A percentile compares a stretch with the other conserved stretches of the same genome.
phyloP scores from a whole-genome alignment of 768 basidiomycete species.

The Tylopilus subfusipes region DNA sequence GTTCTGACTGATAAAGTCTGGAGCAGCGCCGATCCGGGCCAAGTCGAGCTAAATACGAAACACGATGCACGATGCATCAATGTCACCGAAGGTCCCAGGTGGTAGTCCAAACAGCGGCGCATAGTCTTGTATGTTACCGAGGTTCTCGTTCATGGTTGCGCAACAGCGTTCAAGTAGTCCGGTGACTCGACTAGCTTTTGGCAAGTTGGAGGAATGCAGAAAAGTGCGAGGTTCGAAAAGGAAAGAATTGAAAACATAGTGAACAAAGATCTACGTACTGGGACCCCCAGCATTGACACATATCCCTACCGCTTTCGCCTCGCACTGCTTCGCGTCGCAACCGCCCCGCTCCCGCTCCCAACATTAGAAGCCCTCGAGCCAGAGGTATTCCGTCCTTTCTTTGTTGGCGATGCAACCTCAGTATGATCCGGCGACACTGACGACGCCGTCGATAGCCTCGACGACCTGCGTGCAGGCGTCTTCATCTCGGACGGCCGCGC shows the following conservation, averaged over 20 bases:
- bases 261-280: constrained; percentile 1
- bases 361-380: constrained; percentile 9
- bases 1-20: too few relatives aligned
- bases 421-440: constrained; percentile 33
- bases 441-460: constrained; percentile 35
- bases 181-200: too few relatives aligned
- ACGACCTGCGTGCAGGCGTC: constrained; percentile 36
- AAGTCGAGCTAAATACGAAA: too few relatives aligned
- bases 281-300: neutral
- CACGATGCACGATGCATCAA: too few relatives aligned
- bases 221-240: neutral
- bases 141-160: too few relatives aligned
- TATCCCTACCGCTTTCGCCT: constrained; percentile 29
- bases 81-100: too few relatives aligned
- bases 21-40: too few relatives aligned
- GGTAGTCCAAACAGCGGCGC: too few relatives aligned
- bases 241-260: neutral
- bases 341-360: constrained; percentile 10
- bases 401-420: constrained; percentile 25
- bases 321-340: constrained; percentile 28
- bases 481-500: constrained; percentile 18
- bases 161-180: too few relatives aligned
- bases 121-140: too few relatives aligned
- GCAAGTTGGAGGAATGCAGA: too few relatives aligned
- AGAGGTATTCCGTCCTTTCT: constrained; percentile 21